Conservation (phyloP, 1,284 basidiomycete species). For the Naganishia cerealis region DNA sequence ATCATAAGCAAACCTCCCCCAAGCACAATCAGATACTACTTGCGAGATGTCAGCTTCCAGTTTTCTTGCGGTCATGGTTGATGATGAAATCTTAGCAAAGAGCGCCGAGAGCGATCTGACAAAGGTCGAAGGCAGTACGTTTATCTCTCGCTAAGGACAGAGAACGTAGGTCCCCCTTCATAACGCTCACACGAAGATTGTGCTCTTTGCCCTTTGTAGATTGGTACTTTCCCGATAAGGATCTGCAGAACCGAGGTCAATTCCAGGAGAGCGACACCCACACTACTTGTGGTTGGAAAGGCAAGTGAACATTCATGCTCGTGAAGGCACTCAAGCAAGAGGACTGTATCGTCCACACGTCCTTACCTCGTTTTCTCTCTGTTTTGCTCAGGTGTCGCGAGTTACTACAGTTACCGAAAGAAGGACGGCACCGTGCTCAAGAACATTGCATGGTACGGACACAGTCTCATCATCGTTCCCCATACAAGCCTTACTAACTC, state of each 20-base stretch:
- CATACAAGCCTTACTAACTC: not conserved
- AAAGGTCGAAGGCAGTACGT: conserved; percentile 49
- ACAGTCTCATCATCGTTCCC: not conserved
- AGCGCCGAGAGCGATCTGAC: conserved; percentile 42
- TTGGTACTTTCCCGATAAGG: conserved; percentile 48
- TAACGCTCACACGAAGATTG: no score
- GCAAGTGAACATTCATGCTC: conserved; percentile 35
- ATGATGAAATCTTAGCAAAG: conserved; percentile 43
- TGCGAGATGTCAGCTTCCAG: conserved; percentile 42
- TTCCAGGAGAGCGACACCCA: conserved; percentile 44
- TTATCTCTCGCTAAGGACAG: not conserved
- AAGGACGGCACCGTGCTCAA: conserved; percentile 46
- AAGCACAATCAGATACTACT: not conserved
- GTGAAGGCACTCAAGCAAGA: not conserved
- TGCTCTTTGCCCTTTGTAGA: conserved; percentile 31
- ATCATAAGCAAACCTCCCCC: not conserved
- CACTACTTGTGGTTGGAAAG: conserved; percentile 47
- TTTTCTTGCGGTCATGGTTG: conserved; percentile 43
- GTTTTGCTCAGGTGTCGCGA: conserved; percentile 39
- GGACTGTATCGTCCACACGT: not conserved
- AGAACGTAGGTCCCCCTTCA: no score
- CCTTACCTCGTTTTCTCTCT: not conserved
- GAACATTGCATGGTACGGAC: conserved; percentile 47
- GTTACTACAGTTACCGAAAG: conserved; percentile 46
- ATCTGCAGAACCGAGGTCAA: conserved; percentile 41